Evolutionary conservation across 495 filamentous ascomycete genomes (phyloP), one percentile per base, ranked within the genome.

Genomic region (Neurospora sp.): DNA sequence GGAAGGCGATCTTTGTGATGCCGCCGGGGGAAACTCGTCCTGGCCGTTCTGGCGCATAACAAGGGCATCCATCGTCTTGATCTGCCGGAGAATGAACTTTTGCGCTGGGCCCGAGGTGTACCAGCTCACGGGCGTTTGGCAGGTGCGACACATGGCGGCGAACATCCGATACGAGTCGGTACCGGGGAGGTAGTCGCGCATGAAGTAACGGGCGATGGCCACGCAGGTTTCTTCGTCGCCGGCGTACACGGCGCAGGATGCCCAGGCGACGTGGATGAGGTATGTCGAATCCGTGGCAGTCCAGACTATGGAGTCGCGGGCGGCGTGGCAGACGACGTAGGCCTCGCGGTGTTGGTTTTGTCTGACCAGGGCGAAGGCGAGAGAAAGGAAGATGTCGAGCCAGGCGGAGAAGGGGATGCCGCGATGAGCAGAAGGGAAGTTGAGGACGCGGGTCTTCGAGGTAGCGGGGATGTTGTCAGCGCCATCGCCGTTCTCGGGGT

Each of bases 351-450:
- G 81, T 59, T 82, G 83, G 7, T 84, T 84, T 10, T 81, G 75
- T 59, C 88, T 87, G 22, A 94, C 91, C 3, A 93, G 87, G 18
- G 87, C 82, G 42, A 97, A 85, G 12, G 93, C 91, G 78, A 96
- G 96, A 76, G 94, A 89, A 61, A 94, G 87, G 78, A 98, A 96
- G n/a, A 97, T 87, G 72, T 96, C 91, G 5, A 97, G 87, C 96
- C 96, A 99, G 38, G 88, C 84, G 69, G 89, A 84, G 76, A 97
- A 97, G 0, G 88, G 76, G 59, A 98, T 92, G 7, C 91, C 92
- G 72, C 92, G 89, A 79, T 96, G 97, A 16, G 89, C 87, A 59
- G 84, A 84, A 41, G 88, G 91, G 72, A 74, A 74, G 68, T 88
- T 85, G 27, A 69, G 74, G 3, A 78, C 40, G 22, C 53, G 53